A percentile compares a stretch with the other conserved stretches of the same genome.
phyloP scores from a whole-genome alignment of 805 yeast genomes.

The Cyberlindnera veronae region DNA sequence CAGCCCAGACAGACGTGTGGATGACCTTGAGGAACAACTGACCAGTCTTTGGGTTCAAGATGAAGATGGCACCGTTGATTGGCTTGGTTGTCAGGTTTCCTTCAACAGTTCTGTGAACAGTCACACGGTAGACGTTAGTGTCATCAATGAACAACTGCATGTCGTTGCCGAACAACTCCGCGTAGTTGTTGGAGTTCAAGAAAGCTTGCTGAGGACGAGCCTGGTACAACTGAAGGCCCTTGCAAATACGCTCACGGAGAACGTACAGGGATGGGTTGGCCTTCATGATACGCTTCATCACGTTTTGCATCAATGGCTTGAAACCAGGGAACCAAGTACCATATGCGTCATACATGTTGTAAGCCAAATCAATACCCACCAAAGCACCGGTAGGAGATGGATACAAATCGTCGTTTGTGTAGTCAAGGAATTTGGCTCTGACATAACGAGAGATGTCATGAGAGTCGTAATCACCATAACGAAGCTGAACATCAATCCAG shows the following conservation, averaged over 20 bases:
- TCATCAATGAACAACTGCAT: constrained; percentile 88
- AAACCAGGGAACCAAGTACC: constrained; percentile 98
- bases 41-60: constrained; percentile 86
- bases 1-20: constrained; percentile 95
- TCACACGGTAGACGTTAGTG: constrained; percentile 88
- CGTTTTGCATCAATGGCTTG: constrained; percentile 84
- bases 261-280: constrained; percentile 92
- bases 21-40: constrained; percentile 85
- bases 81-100: constrained; percentile 93
- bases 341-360: constrained; percentile 92
- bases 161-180: constrained; percentile 82
- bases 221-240: constrained; percentile 90
- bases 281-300: constrained; percentile 91
- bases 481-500: constrained; percentile 93
- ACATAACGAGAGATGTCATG: constrained; percentile 95
- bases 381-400: constrained; percentile 93
- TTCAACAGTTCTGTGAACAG: constrained; percentile 86
- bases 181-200: constrained; percentile 83
- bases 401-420: constrained; percentile 83
- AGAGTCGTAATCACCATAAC: constrained; percentile 97
- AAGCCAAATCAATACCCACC: constrained; percentile 89
- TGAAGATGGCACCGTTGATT: constrained; percentile 88
- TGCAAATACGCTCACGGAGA: constrained; percentile 87
- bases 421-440: constrained; percentile 88
- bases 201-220: constrained; percentile 91